Percentiles rank a stretch among this genome's conserved stretches.
Conservation (phyloP, 768 basidiomycete genomes). For the Russula earlei region DNA sequence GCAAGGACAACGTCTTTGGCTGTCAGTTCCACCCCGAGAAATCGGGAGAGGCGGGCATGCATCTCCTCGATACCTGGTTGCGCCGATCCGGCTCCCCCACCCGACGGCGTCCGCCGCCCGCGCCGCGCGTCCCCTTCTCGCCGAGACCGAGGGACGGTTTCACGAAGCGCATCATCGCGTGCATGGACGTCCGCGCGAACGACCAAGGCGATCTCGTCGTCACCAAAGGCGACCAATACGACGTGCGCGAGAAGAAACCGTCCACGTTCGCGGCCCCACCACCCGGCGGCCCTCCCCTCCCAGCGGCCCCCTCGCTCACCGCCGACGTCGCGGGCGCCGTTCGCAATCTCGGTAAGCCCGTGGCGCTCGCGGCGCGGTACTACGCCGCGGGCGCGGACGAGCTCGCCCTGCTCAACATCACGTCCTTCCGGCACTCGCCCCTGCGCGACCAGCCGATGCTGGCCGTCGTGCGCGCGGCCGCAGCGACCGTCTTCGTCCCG, state of each 20-base stretch:
- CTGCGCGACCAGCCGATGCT: conserved; percentile 97
- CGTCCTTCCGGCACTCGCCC: conserved; percentile 95
- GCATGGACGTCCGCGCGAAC: conserved; percentile 95
- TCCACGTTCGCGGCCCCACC: neutral
- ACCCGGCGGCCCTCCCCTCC: neutral
- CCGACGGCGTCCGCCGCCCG: conserved; percentile 30
- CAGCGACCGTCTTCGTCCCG: conserved; percentile 90
- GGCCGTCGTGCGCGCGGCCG: conserved; percentile 83
- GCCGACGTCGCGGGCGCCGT: conserved; percentile 66
- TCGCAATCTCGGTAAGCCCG: conserved; percentile 95
- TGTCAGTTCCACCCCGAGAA: conserved; percentile 99
- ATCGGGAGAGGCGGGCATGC: conserved; percentile 79
- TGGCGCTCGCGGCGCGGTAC: conserved; percentile 81
- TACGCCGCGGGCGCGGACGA: conserved; percentile 89
- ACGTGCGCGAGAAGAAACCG: conserved; percentile 73
- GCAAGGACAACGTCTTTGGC: conserved; percentile 77
- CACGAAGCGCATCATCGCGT: conserved; percentile 92
- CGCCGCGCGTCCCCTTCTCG: conserved; percentile 28
- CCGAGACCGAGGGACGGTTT: conserved; percentile 52
- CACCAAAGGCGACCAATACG: conserved; percentile 98
- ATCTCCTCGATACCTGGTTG: conserved; percentile 75
- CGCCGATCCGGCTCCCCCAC: conserved; percentile 36
- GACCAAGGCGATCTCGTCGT: conserved; percentile 96
- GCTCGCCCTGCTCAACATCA: conserved; percentile 96
- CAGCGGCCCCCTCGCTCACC: conserved; percentile 26